Base-by-base conservation (phyloP, 148 eudicot species). In the Oxyria digyna region DNA sequence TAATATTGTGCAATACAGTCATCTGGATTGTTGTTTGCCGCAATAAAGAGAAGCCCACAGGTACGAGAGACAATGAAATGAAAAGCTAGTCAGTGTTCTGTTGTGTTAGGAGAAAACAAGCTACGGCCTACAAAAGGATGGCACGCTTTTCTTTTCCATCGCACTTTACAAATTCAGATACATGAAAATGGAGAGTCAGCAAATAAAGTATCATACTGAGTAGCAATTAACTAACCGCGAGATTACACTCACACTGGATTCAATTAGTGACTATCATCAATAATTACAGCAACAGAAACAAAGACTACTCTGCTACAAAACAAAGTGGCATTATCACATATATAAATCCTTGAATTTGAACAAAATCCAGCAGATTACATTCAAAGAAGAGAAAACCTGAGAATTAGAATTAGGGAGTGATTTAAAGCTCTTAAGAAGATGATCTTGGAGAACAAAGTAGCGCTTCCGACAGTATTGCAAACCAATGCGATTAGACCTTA, bases 401-500 rank as follows among this genome's bases (percentile, higher is more conserved):
- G 74, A 62, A 0, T 12, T 66, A 12, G 85, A 79, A 74, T 11
- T 62, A 0, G 91, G 85, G 35, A 76, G 42, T 21, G 91, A 81
- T 75, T 80, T 87, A 67, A 38, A 87, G 77, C 88, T 79, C 74
- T 79, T 85, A 69, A 87, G 83, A 37, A 72, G 74, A 50, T 83
- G 87, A 84, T 81, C 86, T 35, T 87, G 75, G 62, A 87, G 88
- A 76, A 87, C 79, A 76, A 82, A 87, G 73, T 82, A 87, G 15
- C 91, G 83, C 57, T 81, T 81, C 4, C 85, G 77, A 8, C 83
- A 81, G 67, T 78, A 81, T 46, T 82, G 87, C 50, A 87, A 77
- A 18, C 91, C 88, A 69, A 87, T 52, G 54, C 86, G 83, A 73
- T 82, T 87, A 1, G 85, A 83, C 69, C 87, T 82, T 38, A 87